Base-by-base conservation (phyloP, 1,284 basidiomycete genomes). In the Sanghuangporus baumii region DNA sequence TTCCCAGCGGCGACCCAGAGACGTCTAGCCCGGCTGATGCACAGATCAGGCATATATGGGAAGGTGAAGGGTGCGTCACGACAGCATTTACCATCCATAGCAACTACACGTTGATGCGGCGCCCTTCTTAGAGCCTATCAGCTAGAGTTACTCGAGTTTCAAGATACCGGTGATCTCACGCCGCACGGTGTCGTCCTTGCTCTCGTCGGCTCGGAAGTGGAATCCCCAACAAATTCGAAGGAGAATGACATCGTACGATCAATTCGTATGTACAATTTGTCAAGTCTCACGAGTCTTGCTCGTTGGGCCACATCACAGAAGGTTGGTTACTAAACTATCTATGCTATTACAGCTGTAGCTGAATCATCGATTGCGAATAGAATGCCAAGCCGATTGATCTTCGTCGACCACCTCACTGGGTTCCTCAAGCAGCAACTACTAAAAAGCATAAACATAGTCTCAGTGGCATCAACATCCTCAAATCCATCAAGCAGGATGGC, bases 221-320 rank as follows among this genome's bases (percentile, higher is more conserved):
- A 81, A 23, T 78, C 78, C 18, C 73, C 78, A 23, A 70, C 70
- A 41, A 79, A 77, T 67, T 81, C 59, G 26, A 77, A 74, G 38
- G 76, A 78, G 26, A 75, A 85, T 55, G 88, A 91, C 66, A 71
- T 77, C 3, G 69, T 79, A 40, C 79, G 85, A 48, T 76, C 78
- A 6, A 71, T 91, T 54, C 82, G 90, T 38, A 91, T 93, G 89
- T 93, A 93, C 70, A 93, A 86, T 68, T 77, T 93, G 20, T 76
- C 84, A 9, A 90, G 89, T 70, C 74, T 93, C 5, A 80, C 81
- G 14, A 91, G 81, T 68, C 77, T 93, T 9, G 89, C 87, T 1
- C 86, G 85, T 69, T 92, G 87, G 87, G 79, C 83, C 0, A 74
- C 86, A 16, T 75, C 84, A 9, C 84, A 87, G 65, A 87, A 85